Base-by-base conservation (phyloP, 805 yeast species). In the Wickerhamiella brachini region DNA sequence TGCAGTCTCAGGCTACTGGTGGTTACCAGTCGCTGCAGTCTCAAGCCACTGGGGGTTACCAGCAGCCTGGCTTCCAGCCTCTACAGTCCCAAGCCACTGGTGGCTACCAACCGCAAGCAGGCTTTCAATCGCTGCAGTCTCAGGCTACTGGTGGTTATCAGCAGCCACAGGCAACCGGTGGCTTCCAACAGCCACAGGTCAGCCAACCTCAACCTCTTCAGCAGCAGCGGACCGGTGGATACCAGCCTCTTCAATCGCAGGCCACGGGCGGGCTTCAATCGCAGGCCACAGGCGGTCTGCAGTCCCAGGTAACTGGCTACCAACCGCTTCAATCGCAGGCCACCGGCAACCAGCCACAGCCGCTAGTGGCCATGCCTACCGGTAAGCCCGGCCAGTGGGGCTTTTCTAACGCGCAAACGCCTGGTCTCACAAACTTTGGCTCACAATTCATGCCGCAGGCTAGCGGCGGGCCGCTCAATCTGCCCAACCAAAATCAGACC, bases 351-450 rank as follows among this genome's bases (percentile, higher is more conserved):
- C 39, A 53, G 50, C 50, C 50, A 47, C 58, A 56, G 38, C 42
- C 18, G 15, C 59, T 71, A 41, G 63, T 59, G 46, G 60, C 73
- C 2, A 77, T 72, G 65, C 68, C 72, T 2, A 76, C 79, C 0
- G 89, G 89, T 6, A 73, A 68, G 56, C 89, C 88, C 0, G 89
- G 89, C 21, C 80, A 83, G 64, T 81, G 89, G 89, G 87, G 89
- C 3, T 80, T 83, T 69, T 80, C 80, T 44, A 73, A 81, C 29
- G 81, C 83, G 38, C 85, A 83, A 3, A 72, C 83, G 29, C 86
- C 87, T 2, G 86, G 86, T 7, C 67, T 81, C 53, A 82, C 77
- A 52, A 76, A 78, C 52, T 77, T 81, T 79, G 78, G 76, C 57
- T 57, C 75, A 50, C 85, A 81, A 57, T 81, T 83, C 64, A 70